Base-by-base conservation (phyloP, 169 alveolate species). In the Eimeria sp. region DNA sequence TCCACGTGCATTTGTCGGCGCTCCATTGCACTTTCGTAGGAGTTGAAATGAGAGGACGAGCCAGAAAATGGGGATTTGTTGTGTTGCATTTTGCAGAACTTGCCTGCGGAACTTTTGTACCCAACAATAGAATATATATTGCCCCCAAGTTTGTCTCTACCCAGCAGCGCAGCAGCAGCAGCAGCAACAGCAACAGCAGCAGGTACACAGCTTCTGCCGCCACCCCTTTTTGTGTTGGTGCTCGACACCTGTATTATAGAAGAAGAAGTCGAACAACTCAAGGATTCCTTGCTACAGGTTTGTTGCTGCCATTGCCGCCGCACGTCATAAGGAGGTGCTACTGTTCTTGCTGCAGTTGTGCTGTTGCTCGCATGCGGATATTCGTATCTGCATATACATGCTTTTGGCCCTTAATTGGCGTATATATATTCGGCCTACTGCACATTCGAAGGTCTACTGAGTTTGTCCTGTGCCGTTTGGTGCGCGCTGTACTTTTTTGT, bases 111-210 rank as follows among this genome's bases (percentile, higher is more conserved):
- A 97, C 97, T 99, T 70, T 97, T 99, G 96, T 98, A 99, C 97
- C 99, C 99, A 22, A 99, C 99, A 78, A 99, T 99, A 73, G 99
- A 99, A 98, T 99, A 99, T 97, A 98, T 99, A 61, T 98, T 98
- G n/a, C 99, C 99, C 6, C 95, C 98, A 95, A 65, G 63, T 25
- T 5, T 20, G 49, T 76, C 95, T 63, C 27, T 70, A 16, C 78
- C 91, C 63, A 58, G 93, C 89, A 83, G 80, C 88, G 94, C 57
- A 20, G 63, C 89, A 18, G 95, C 82, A 34, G 92, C 89, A 63
- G 95, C 89, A 16, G 96, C 87, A 25, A 91, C 78, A 3, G 88
- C 84, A n/a, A 40, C 92, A 16, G 80, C 91, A 27, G 93, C 72
- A 63, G 93, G 61, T 11, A 54, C 58, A 22, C 95, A 65, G 65